Conservation (phyloP, 306 rosid genomes). For the Elaeagnus macrophylla region DNA sequence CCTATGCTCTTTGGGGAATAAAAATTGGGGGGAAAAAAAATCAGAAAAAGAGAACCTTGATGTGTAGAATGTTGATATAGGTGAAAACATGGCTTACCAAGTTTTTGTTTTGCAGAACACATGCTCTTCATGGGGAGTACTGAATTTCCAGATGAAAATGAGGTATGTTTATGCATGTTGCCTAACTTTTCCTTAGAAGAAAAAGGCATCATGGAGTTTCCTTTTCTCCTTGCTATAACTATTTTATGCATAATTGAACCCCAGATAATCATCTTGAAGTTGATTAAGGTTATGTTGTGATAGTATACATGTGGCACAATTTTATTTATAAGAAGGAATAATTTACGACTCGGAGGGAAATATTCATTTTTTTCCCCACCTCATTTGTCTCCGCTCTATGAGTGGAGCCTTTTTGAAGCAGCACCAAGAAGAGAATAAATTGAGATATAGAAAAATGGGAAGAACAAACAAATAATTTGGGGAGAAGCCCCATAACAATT, state of each 20-base stretch:
- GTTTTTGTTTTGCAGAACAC: constrained; percentile 60
- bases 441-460: too few relatives aligned
- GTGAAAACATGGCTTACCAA: background rate
- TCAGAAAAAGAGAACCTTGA: too few relatives aligned
- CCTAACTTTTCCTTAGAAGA: background rate
- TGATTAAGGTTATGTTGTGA: background rate
- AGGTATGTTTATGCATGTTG: constrained; percentile 47
- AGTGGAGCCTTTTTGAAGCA: too few relatives aligned
- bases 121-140: constrained; percentile 99
- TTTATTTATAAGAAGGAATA: too few relatives aligned
- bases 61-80: background rate
- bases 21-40: background rate
- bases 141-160: constrained; percentile 91
- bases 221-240: background rate
- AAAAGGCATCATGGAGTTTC: background rate
- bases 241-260: background rate
- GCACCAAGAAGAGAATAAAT: too few relatives aligned
- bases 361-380: too few relatives aligned
- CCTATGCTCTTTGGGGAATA: background rate
- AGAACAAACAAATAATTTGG: too few relatives aligned
- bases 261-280: background rate
- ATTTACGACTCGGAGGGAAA: too few relatives aligned
- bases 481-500: too few relatives aligned
- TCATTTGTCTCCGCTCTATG: too few relatives aligned
- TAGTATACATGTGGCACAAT: background rate